phyloP scores from a whole-genome alignment of 139 green algal genomes.

The Chlorella sp. region DNA sequence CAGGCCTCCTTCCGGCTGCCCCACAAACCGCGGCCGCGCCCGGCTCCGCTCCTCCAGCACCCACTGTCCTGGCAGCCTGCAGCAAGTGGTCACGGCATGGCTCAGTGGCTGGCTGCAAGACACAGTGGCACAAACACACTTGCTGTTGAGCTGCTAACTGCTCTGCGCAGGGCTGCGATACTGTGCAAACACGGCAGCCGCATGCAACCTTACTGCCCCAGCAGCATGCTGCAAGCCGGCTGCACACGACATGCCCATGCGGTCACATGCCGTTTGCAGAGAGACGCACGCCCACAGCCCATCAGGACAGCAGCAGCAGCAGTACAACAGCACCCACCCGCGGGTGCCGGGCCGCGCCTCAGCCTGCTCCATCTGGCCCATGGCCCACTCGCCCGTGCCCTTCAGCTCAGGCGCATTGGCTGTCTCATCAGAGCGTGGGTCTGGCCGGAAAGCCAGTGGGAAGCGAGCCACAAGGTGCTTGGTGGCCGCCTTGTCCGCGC shows the following conservation, averaged over 20 bases:
- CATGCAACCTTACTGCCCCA: neutral
- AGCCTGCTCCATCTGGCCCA: conserved; percentile 15
- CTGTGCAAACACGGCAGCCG: neutral
- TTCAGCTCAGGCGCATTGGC: conserved; percentile 8
- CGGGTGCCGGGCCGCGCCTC: conserved; percentile 12
- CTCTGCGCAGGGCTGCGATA: too few species aligned
- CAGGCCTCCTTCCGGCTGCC: conserved; percentile 39
- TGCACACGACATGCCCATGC: too few species aligned
- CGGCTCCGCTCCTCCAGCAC: conserved; percentile 30
- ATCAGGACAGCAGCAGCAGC: too few species aligned
- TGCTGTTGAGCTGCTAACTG: too few species aligned
- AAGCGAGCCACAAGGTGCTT: conserved; percentile 13
- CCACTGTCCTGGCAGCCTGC: conserved; percentile 24
- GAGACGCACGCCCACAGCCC: too few species aligned
- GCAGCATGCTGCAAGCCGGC: too few species aligned
- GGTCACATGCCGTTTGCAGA: too few species aligned
- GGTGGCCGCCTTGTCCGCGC: neutral
- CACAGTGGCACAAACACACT: too few species aligned
- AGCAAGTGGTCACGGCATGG: neutral
- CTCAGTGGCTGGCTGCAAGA: neutral
- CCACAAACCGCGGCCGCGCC: conserved; percentile 25
- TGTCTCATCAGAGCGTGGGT: neutral
- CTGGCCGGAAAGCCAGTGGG: neutral
- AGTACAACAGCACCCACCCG: neutral
- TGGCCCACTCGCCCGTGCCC: neutral